A percentile compares a stretch with the other conserved stretches of the same genome.
Evolutionary conservation across 169 alveolate genomes (phyloP).

Genomic region (Cryptosporidium meleagridis): DNA sequence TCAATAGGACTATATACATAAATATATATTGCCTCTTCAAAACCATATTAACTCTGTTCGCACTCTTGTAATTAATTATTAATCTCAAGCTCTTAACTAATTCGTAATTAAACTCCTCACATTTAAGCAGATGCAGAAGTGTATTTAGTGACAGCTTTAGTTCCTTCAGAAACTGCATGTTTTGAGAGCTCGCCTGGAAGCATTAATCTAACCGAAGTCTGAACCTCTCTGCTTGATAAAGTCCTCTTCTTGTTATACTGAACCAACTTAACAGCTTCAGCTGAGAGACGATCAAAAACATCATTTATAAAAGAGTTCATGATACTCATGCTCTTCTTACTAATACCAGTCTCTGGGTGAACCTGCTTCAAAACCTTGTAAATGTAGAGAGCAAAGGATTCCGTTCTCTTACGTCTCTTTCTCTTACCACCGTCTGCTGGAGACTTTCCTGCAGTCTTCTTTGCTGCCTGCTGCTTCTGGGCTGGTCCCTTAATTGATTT

Average conservation of each 20-base stretch:
- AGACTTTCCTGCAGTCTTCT: conserved; percentile 90
- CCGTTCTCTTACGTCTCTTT: conserved; percentile 93
- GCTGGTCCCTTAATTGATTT: conserved; percentile 83
- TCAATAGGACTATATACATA: neutral
- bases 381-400: conserved; percentile 96
- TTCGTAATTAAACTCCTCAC: neutral
- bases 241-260: conserved; percentile 98
- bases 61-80: conserved; percentile 2
- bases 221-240: conserved; percentile 97
- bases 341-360: conserved; percentile 98
- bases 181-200: conserved; percentile 99
- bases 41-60: neutral
- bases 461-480: conserved; percentile 88
- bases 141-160: conserved; percentile 99
- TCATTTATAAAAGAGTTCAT: conserved; percentile 99
- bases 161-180: conserved; percentile 99
- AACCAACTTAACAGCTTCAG: conserved; percentile 96
- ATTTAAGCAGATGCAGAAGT: conserved; percentile 89
- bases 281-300: conserved; percentile 96
- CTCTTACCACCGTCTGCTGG: conserved; percentile 87
- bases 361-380: conserved; percentile 99
- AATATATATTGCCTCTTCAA: neutral
- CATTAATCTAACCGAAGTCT: conserved; percentile 97
- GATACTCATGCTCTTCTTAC: conserved; percentile 98
- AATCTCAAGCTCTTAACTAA: conserved; percentile 35